These are phyloP conservation scores for Beauveria varroae DNA, from an alignment of 2,329 filamentous ascomycete species.

Conservation along the genomic window DNA sequence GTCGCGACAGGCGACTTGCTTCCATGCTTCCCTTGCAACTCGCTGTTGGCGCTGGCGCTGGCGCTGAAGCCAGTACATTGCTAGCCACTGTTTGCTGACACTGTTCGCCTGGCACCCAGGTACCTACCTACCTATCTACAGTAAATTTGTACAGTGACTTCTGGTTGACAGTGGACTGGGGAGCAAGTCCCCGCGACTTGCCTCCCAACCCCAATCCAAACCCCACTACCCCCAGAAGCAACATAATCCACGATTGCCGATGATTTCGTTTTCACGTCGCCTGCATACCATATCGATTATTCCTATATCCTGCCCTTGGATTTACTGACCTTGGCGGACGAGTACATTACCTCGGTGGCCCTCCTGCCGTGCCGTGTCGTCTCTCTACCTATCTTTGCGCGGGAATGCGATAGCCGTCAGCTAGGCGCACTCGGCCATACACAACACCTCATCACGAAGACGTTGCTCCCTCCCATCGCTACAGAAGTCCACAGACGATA, in stretches of 20 bases:
- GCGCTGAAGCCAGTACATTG: too few relatives aligned
- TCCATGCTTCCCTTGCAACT: neutral
- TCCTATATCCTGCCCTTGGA: neutral
- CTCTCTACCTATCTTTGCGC: neutral
- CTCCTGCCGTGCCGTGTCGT: neutral
- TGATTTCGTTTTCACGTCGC: neutral
- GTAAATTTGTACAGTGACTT: too few relatives aligned
- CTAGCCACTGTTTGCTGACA: neutral
- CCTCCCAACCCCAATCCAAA: neutral
- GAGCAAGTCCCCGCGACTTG: neutral
- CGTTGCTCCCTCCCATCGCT: neutral
- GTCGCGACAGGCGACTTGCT: neutral
- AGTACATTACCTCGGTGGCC: neutral
- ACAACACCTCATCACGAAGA: neutral
- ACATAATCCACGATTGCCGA: neutral
- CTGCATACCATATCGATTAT: neutral
- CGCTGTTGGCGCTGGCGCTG: neutral
- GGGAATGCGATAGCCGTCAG: neutral
- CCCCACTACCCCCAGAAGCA: conserved; percentile 1
- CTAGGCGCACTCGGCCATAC: neutral
- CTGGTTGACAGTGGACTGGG: too few relatives aligned
- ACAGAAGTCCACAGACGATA: neutral
- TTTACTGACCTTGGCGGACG: neutral
- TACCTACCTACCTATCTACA: neutral
- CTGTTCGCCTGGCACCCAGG: neutral